Percentiles rank a stretch among this genome's conserved stretches.
These are phyloP conservation scores for Fusarium compactum DNA, from an alignment of 2,329 filamentous ascomycete genomes.

Conservation along the genomic window DNA sequence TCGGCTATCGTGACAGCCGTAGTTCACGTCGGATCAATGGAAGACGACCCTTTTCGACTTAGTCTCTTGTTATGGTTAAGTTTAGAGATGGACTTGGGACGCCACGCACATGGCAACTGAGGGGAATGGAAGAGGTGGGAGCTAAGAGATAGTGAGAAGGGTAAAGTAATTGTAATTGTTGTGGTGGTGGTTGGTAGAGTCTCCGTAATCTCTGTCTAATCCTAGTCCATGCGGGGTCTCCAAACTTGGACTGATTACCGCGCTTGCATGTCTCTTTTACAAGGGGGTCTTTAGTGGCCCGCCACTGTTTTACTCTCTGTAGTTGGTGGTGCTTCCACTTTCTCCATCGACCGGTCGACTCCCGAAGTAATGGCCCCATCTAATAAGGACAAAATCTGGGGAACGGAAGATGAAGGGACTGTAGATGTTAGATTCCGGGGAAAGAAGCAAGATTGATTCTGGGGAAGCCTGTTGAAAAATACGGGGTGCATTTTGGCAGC, in stretches of 20 bases:
- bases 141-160: conserved; percentile 11
- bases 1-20: conserved; percentile 48
- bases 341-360: conserved; percentile 31
- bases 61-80: conserved; percentile 23
- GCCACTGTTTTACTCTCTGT: conserved; percentile 5
- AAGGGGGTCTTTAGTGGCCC: conserved; percentile 18
- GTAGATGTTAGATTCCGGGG: conserved; percentile 31
- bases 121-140: conserved; percentile 1
- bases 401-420: conserved; percentile 24
- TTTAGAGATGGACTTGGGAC: conserved; percentile 20
- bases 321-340: conserved; percentile 28
- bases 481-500: conserved; percentile 18
- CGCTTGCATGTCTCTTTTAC: conserved; percentile 9
- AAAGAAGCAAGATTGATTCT: conserved; percentile 32
- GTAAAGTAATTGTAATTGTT: conserved; percentile 18
- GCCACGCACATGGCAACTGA: conserved; percentile 47
- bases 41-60: conserved; percentile 43
- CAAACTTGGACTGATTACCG: conserved; percentile 38
- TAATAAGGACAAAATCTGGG: conserved; percentile 16
- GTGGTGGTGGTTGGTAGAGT: conserved; percentile 16
- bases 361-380: conserved; percentile 27
- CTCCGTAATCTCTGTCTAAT: conserved; percentile 13
- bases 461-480: conserved; percentile 35
- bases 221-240: conserved; percentile 32
- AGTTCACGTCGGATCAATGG: conserved; percentile 41